phyloP scores from a whole-genome alignment of 2,329 filamentous ascomycete species.

The Pseudogymnoascus sp. region DNA sequence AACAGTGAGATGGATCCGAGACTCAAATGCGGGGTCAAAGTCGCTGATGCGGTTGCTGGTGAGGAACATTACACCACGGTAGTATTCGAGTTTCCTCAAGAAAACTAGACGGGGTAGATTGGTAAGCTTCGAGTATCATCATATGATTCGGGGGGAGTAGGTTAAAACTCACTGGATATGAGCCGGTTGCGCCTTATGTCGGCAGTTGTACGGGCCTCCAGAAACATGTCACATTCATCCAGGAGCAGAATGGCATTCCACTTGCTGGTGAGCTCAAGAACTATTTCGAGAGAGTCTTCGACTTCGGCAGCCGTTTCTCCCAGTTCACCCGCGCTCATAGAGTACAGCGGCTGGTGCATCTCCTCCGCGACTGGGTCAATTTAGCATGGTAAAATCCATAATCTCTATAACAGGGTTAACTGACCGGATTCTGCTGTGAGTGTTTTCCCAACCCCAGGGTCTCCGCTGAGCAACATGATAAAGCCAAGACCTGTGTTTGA shows the following conservation, averaged over 20 bases:
- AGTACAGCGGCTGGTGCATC: slow-evolving; percentile 41
- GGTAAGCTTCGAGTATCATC: background rate
- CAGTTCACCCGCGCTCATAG: slow-evolving; percentile 57
- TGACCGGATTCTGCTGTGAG: slow-evolving; percentile 56
- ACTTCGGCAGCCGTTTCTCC: slow-evolving; percentile 57
- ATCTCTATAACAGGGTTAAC: slow-evolving; percentile 26
- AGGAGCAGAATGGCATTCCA: slow-evolving; percentile 67
- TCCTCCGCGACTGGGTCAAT: slow-evolving; percentile 36
- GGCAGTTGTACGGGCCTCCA: slow-evolving; percentile 24
- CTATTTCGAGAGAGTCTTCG: slow-evolving; percentile 54
- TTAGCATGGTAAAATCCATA: background rate
- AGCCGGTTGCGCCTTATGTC: slow-evolving; percentile 36
- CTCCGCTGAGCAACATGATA: slow-evolving; percentile 33
- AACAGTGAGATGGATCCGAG: slow-evolving; percentile 28
- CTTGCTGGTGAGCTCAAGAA: slow-evolving; percentile 63
- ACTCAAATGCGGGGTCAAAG: slow-evolving; percentile 31
- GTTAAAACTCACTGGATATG: slow-evolving; percentile 19
- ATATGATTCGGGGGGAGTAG: background rate
- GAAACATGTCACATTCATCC: slow-evolving; percentile 63
- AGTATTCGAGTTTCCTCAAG: slow-evolving; percentile 32
- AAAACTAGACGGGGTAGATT: slow-evolving; percentile 22
- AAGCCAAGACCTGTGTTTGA: slow-evolving; percentile 13
- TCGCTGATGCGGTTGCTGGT: slow-evolving; percentile 30
- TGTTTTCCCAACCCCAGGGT: slow-evolving; percentile 57
- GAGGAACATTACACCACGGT: slow-evolving; percentile 34